Percentiles rank a stretch among this genome's conserved stretches.
Conservation (phyloP, 495 filamentous ascomycete species). For the Hypomontagnella monticulosa region DNA sequence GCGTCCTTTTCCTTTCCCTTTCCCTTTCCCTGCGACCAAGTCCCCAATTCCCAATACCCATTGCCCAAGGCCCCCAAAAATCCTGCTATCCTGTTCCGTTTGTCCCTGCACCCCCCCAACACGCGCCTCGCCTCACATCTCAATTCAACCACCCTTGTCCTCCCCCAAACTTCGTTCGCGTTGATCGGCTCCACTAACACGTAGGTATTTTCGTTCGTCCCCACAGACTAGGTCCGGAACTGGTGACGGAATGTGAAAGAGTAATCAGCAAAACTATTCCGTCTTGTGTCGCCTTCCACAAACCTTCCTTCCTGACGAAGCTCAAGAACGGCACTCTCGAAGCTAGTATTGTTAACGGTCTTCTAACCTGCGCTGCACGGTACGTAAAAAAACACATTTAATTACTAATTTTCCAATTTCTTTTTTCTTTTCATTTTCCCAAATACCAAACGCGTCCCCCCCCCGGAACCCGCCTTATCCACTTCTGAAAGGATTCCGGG, state of each 20-base stretch:
- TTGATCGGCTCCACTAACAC: constrained; percentile 46
- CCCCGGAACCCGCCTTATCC: constrained; percentile 35
- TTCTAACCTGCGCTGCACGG: constrained; percentile 60
- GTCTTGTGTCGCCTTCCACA: constrained; percentile 63
- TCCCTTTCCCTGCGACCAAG: neutral
- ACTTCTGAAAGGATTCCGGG: constrained; percentile 42
- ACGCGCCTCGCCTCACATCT: constrained; percentile 29
- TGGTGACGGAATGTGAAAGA: constrained; percentile 60
- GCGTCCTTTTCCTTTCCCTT: neutral
- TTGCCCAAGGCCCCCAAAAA: constrained; percentile 19
- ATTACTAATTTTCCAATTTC: neutral
- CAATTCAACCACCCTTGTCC: constrained; percentile 38
- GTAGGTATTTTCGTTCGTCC: constrained; percentile 36
- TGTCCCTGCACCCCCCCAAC: constrained; percentile 38
- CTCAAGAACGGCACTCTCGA: constrained; percentile 59
- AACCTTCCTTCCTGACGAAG: constrained; percentile 61
- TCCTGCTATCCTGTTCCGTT: constrained; percentile 22
- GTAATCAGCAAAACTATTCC: constrained; percentile 61
- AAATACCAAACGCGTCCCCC: constrained; percentile 9
- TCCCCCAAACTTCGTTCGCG: constrained; percentile 40
- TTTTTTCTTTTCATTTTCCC: constrained; percentile 10
- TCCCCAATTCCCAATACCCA: no score
- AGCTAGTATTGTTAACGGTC: constrained; percentile 57
- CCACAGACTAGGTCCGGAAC: constrained; percentile 58
- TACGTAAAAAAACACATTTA: constrained; percentile 38